phyloP scores from a whole-genome alignment of 495 filamentous ascomycete genomes.

The Thozetella sp. region DNA sequence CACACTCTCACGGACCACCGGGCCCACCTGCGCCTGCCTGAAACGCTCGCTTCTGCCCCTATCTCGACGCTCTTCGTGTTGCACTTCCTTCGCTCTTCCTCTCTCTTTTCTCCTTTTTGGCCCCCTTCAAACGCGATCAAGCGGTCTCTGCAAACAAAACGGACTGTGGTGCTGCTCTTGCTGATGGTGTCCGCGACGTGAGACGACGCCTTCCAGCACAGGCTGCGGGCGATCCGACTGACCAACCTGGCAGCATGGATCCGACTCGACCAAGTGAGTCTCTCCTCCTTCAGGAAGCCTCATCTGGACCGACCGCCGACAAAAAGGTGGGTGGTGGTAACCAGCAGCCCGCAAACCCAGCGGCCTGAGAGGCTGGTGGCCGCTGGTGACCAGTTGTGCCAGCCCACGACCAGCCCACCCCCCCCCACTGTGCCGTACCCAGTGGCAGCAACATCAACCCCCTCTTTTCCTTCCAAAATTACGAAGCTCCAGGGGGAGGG shows the following conservation, averaged over 20 bases:
- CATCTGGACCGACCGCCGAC: too few relatives aligned
- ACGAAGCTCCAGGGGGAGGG: neutral
- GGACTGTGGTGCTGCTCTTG: too few relatives aligned
- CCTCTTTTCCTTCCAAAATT: neutral
- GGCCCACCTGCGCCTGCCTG: conserved; percentile 10
- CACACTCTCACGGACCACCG: conserved; percentile 7
- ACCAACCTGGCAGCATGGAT: too few relatives aligned
- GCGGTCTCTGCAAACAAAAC: neutral
- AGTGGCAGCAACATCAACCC: neutral
- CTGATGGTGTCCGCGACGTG: too few relatives aligned
- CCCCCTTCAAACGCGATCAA: neutral
- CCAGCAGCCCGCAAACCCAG: too few relatives aligned
- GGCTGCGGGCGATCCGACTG: too few relatives aligned
- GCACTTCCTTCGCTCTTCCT: neutral
- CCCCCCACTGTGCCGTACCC: neutral
- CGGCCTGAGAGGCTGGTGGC: too few relatives aligned
- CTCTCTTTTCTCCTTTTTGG: neutral
- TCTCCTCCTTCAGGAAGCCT: too few relatives aligned
- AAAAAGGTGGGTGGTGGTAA: too few relatives aligned
- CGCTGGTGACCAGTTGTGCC: too few relatives aligned
- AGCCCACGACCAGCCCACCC: too few relatives aligned
- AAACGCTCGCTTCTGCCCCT: conserved; percentile 12
- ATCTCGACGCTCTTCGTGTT: conserved; percentile 7
- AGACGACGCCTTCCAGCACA: neutral
- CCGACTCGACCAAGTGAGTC: too few relatives aligned